phyloP scores from a whole-genome alignment of 768 basidiomycete species.

The Kwoniella dendrophila region DNA sequence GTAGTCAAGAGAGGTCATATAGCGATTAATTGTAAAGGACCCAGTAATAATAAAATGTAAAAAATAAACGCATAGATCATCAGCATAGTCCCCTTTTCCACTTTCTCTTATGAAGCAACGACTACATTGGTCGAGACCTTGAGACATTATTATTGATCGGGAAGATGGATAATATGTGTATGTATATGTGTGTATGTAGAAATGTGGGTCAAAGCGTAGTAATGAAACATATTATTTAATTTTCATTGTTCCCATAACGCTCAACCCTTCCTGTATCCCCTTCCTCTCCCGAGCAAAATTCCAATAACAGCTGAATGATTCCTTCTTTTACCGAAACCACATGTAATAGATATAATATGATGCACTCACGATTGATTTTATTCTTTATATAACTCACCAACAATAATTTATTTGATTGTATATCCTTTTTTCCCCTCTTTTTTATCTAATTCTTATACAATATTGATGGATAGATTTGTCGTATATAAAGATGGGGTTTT shows the following conservation, averaged over 20 bases:
- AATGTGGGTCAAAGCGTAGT: conserved; percentile 9
- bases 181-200: too few species aligned
- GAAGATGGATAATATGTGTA: not conserved
- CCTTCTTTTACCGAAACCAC: too few species aligned
- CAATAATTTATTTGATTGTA: too few species aligned
- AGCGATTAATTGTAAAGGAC: too few species aligned
- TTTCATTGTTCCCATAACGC: not conserved
- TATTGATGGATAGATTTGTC: not conserved
- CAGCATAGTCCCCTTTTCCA: conserved; percentile 1
- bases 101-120: not conserved
- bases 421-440: too few species aligned
- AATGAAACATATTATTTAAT: conserved; percentile 2
- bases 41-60: not conserved
- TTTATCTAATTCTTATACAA: too few species aligned
- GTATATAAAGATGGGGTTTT: not conserved
- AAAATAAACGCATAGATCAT: not conserved
- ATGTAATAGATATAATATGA: too few species aligned
- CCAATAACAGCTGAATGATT: too few species aligned
- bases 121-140: not conserved
- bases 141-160: not conserved
- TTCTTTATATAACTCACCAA: too few species aligned
- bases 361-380: too few species aligned
- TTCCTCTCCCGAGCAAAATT: not conserved
- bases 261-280: not conserved
- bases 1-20: too few species aligned